phyloP scores from a whole-genome alignment of 2,329 filamentous ascomycete species.

The Fusarium siculi region DNA sequence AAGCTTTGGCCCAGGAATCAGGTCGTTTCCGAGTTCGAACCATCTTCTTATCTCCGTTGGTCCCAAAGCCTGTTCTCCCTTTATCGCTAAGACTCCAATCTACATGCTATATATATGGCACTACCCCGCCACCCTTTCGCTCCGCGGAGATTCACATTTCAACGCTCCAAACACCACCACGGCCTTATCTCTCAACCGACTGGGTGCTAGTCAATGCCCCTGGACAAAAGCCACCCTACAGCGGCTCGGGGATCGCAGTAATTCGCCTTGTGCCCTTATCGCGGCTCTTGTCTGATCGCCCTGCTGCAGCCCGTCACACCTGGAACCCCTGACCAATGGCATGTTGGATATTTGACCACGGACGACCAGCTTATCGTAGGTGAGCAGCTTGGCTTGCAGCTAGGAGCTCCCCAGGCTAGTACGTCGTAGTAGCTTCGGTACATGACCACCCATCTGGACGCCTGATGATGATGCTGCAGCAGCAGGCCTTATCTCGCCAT shows the following conservation, averaged over 20 bases:
- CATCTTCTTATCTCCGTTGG: conserved; percentile 28
- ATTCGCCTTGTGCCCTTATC: conserved; percentile 30
- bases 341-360: conserved; percentile 33
- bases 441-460: conserved; percentile 21
- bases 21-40: not conserved
- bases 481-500: conserved; percentile 41
- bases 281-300: conserved; percentile 30
- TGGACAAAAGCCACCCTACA: conserved; percentile 13
- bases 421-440: conserved; percentile 24
- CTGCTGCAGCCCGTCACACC: conserved; percentile 20
- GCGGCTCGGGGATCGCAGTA: conserved; percentile 18
- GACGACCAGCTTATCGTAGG: conserved; percentile 37
- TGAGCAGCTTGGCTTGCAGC: conserved; percentile 40
- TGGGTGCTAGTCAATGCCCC: conserved; percentile 21
- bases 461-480: conserved; percentile 18
- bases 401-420: conserved; percentile 29
- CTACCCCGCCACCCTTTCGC: conserved; percentile 28
- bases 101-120: conserved; percentile 35
- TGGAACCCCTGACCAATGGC: conserved; percentile 32
- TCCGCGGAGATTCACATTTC: conserved; percentile 45
- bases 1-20: not conserved
- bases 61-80: conserved; percentile 9
- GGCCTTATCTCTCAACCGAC: conserved; percentile 38
- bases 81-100: conserved; percentile 15
- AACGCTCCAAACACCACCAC: conserved; percentile 28